Evolutionary conservation across 2,329 filamentous ascomycete genomes (phyloP), one percentile per base, ranked within the genome.

Genomic region (Penicillium brasilianum): DNA sequence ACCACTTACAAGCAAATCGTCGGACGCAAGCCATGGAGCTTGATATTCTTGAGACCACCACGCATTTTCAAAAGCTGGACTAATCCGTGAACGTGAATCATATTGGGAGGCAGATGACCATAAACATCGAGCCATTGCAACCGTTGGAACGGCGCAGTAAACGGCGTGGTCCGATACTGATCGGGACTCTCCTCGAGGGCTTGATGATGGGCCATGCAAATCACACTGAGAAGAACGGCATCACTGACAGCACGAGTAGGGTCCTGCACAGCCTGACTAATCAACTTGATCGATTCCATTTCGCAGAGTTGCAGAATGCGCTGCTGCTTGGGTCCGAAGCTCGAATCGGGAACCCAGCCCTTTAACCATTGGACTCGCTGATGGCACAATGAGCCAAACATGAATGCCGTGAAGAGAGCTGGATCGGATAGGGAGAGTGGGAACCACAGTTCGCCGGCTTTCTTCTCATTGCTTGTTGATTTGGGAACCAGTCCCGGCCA

Each of bases 51-150:
- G 9, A 80, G 58, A 0, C 78, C 78, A 6, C 78, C 78, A 32
- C 74, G 72, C 7, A 77, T 53, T 20, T 72, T 70, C 43, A 80
- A 59, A 62, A 78, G 68, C 50, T 76, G 72, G 6, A 73, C 62
- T 32, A 78, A 60, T 0, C 76, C 76, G 52, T 70, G 64, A 11
- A 75, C 62, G 60, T 78, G 76, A 2, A 76, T 66, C 46, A 76
- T 67, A 30, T 77, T 77, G 5, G 74, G 71, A 4, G 71, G 68
- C 13, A 75, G 66, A 56, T 68, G 70, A 0, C 75, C 75, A 53
- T 77, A 77, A 7, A 78, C 67, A 55, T 76, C 71, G 4, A 78
- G 59, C 71, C 75, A 77, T 58, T 78, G 76, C 50, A 78, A 58
- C 3, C 69, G 69, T 22, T 70, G 72, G 49, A 78, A 67, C 1